phyloP scores from a whole-genome alignment of 192 early-diverging fungal species.

The Glomus cerebriforme region DNA sequence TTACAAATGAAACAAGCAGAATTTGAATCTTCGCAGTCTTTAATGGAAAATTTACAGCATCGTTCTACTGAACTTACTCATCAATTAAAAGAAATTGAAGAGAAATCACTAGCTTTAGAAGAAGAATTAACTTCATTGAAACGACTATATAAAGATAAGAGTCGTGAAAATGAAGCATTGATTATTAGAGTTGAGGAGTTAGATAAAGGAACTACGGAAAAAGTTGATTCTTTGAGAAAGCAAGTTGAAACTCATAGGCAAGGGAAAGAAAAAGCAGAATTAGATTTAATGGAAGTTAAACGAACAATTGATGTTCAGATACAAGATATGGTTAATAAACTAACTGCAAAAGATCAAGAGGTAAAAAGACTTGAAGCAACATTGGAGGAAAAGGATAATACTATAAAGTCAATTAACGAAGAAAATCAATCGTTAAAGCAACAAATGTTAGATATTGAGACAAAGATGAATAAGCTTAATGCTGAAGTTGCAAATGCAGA shows the following conservation, averaged over 20 bases:
- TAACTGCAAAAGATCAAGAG: constrained; percentile 24
- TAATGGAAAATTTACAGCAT: constrained; percentile 56
- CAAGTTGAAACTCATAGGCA: constrained; percentile 35
- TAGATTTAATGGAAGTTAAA: constrained; percentile 38
- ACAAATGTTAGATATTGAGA: constrained; percentile 32
- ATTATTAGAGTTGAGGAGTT: constrained; percentile 39
- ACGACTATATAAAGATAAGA: constrained; percentile 38
- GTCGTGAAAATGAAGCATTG: constrained; percentile 45
- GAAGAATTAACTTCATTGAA: constrained; percentile 48
- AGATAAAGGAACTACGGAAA: constrained; percentile 49
- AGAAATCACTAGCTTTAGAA: constrained; percentile 53
- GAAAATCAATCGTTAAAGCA: constrained; percentile 38
- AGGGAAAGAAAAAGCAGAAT: constrained; percentile 36
- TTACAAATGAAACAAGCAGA: constrained; percentile 61
- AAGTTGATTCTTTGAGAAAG: constrained; percentile 30
- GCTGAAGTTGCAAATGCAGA: constrained; percentile 35
- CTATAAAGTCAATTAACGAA: constrained; percentile 14
- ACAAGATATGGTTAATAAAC: constrained; percentile 16
- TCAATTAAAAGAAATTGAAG: constrained; percentile 52
- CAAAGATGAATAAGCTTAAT: constrained; percentile 30
- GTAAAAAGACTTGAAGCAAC: not conserved
- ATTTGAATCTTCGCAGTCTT: constrained; percentile 61
- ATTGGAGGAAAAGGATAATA: constrained; percentile 2
- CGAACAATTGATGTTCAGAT: not conserved
- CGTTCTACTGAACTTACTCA: constrained; percentile 50